phyloP scores from a whole-genome alignment of 2,329 filamentous ascomycete species.

The Diaporthe sp. region DNA sequence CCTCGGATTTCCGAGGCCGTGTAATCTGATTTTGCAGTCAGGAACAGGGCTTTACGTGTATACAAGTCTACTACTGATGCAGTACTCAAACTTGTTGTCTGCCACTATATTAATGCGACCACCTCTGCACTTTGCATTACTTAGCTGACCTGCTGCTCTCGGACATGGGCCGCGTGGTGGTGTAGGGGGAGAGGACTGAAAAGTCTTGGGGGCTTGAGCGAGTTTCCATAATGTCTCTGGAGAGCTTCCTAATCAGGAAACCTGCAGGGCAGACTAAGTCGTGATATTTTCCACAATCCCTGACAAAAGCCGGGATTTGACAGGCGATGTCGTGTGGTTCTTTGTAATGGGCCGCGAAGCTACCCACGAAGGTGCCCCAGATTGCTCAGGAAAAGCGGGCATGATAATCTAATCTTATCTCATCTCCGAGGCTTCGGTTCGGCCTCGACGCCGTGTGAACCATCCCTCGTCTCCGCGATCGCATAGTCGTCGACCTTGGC shows the following conservation, averaged over 20 bases:
- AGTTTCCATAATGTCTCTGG: neutral
- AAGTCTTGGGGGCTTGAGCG: neutral
- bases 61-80: neutral
- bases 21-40: neutral
- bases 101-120: neutral
- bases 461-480: neutral
- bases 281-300: neutral
- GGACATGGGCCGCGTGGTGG: neutral
- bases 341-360: neutral
- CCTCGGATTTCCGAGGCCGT: conserved; percentile 3
- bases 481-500: neutral
- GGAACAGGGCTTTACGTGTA: neutral
- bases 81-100: neutral
- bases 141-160: neutral
- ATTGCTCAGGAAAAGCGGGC: neutral
- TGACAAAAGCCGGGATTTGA: neutral
- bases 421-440: conserved; percentile 23
- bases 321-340: neutral
- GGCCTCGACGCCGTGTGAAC: neutral
- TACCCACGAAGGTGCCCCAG: conserved; percentile 9
- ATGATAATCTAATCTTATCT: conserved; percentile 27
- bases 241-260: neutral
- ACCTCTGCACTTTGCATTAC: neutral
- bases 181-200: too few relatives aligned
- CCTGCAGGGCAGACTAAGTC: neutral